Evolutionary conservation across 805 yeast species (phyloP), one percentile per base, ranked within the genome.

Genomic region (Candida qinlingensis): DNA sequence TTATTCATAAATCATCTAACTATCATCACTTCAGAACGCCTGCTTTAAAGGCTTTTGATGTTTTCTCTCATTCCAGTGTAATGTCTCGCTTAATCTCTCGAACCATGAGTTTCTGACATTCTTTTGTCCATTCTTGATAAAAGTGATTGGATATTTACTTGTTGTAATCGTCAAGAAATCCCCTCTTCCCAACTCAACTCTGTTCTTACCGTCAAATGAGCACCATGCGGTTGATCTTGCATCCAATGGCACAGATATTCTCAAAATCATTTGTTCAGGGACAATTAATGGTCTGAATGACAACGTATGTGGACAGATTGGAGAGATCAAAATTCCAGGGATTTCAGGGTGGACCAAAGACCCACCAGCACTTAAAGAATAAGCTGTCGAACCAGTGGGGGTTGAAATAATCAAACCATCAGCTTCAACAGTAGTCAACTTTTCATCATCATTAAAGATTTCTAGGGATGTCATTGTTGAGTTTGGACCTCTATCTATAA

Each of bases 341-440:
- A 77, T 77, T 52, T 70, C 69, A 2, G 83, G 82, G 54, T 77
- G 81, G 4, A 75, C 76, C 38, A 77, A 70, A 31, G 80, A 69
- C 0, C 83, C 83, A 12, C 83, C 82, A 7, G 79, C 71, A 42
- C 77, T 70, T 39, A 77, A 63, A 1, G 80, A 74, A 55, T 77
- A 77, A 2, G 83, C 83, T 0, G 83, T 77, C 4, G 84, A 79
- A 0, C 88, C 88, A 19, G 85, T 80, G 7, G 88, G 87, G 0
- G 87, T 79, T 3, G 85, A 73, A 41, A 80, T 75, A 10, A 80
- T 79, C 10, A 80, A 64, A 2, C 88, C 88, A 62, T 82, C 88
- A 0, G 85, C 86, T 13, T 80, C 81, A 26, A 83, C 79, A 4
- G 83, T 75, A 12, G 87, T 82, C 42, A 82, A 60, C 30, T 67